These are phyloP conservation scores for Leishmania mexicana DNA, from an alignment of 208 protist species.

Conservation along the genomic window DNA sequence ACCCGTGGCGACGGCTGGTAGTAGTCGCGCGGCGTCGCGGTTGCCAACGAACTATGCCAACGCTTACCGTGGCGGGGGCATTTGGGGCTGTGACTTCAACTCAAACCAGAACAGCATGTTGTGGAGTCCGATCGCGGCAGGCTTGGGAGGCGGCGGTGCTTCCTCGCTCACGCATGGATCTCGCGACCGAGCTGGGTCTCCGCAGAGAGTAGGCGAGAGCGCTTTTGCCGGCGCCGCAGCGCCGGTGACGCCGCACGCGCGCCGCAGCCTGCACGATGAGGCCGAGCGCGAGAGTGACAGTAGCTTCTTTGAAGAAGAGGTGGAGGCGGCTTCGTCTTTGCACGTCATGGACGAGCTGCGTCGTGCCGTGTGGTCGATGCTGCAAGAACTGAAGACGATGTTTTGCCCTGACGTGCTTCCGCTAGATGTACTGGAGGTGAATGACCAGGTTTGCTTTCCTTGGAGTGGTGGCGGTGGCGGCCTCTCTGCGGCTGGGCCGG, in stretches of 20 bases:
- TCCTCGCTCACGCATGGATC: neutral
- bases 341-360: conserved; percentile 36
- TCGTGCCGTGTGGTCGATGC: conserved; percentile 30
- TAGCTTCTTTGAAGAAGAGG: conserved; percentile 11
- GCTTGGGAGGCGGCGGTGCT: neutral
- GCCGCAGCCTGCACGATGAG: conserved; percentile 8
- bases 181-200: neutral
- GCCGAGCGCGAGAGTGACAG: conserved; percentile 5
- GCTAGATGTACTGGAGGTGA: conserved; percentile 23
- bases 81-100: conserved; percentile 5
- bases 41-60: neutral
- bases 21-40: neutral
- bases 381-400: conserved; percentile 26
- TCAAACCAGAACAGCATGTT: conserved; percentile 25
- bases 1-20: neutral
- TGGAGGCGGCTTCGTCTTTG: conserved; percentile 6
- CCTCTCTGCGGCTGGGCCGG: neutral
- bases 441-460: conserved; percentile 13
- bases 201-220: neutral
- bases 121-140: conserved; percentile 21
- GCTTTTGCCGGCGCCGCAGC: neutral
- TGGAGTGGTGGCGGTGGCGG: neutral
- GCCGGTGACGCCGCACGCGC: neutral
- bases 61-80: neutral
- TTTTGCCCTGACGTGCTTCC: conserved; percentile 20